Conservation (phyloP, 129 eudicot species). For the Pittosporum tobira region DNA sequence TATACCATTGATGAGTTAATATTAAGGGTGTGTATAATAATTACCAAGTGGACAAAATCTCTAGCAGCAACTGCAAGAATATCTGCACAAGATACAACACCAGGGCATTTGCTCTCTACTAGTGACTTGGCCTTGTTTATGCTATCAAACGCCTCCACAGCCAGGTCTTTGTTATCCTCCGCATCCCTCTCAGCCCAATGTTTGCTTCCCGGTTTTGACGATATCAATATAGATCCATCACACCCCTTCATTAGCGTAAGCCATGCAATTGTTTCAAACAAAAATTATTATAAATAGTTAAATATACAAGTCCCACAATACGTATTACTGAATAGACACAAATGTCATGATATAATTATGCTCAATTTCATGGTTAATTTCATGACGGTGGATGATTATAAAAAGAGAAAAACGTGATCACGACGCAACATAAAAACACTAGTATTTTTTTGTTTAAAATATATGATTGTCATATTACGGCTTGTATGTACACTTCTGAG, state of each 20-base stretch:
- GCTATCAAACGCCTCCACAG: conserved; percentile 49
- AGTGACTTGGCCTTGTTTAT: conserved; percentile 57
- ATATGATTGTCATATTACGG: no score
- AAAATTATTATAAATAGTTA: background rate
- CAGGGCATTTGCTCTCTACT: conserved; percentile 80
- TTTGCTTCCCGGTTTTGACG: conserved; percentile 49
- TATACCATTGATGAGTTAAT: no score
- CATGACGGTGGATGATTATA: no score
- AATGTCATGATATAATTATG: no score
- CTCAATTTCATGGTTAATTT: no score
- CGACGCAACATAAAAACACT: no score
- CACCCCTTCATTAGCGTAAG: conserved; percentile 46
- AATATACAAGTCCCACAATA: no score
- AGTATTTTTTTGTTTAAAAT: no score
- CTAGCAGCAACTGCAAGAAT: conserved; percentile 81
- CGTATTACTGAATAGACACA: no score
- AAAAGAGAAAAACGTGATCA: no score
- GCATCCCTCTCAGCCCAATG: conserved; percentile 65
- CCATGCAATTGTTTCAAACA: background rate
- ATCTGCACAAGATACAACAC: conserved; percentile 92
- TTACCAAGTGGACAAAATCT: conserved; percentile 74
- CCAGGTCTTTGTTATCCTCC: conserved; percentile 58
- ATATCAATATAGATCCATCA: conserved; percentile 68
- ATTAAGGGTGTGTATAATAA: background rate
- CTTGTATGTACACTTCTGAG: no score